phyloP scores from a whole-genome alignment of 2,329 filamentous ascomycete genomes.

The Colletotrichum destructivum region DNA sequence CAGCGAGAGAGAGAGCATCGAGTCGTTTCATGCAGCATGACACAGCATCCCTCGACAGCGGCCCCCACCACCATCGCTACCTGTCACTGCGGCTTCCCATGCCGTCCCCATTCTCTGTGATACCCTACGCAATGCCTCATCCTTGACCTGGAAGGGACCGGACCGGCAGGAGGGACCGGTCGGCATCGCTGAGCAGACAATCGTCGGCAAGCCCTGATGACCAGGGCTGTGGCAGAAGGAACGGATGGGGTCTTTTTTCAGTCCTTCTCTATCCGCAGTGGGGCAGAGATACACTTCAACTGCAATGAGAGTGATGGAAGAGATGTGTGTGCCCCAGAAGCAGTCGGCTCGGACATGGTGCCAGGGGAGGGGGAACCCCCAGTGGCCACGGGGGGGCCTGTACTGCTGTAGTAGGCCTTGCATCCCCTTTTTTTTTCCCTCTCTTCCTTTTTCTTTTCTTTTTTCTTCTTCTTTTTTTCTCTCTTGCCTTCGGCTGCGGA shows the following conservation, averaged over 20 bases:
- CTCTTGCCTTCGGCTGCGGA: slow-evolving; percentile 26
- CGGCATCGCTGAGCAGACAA: slow-evolving; percentile 1
- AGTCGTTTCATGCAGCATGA: slow-evolving; percentile 29
- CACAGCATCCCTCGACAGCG: slow-evolving; percentile 23
- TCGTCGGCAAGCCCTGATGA: slow-evolving; percentile 4
- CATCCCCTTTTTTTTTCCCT: neutral
- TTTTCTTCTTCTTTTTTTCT: too few relatives aligned
- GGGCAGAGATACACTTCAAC: neutral
- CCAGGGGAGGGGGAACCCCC: slow-evolving; percentile 11
- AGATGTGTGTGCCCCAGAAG: slow-evolving; percentile 36
- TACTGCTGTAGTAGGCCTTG: slow-evolving; percentile 22
- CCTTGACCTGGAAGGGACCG: neutral
- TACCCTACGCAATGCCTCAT: slow-evolving; percentile 13
- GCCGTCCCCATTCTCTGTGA: slow-evolving; percentile 12
- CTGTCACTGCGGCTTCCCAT: slow-evolving; percentile 25
- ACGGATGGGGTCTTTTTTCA: too few relatives aligned
- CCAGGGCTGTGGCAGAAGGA: neutral
- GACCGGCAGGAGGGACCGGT: neutral
- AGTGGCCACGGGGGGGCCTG: slow-evolving; percentile 19
- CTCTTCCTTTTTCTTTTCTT: too few relatives aligned
- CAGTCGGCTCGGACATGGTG: slow-evolving; percentile 15
- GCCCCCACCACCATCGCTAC: slow-evolving; percentile 22
- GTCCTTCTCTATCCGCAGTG: neutral
- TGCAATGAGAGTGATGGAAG: slow-evolving; percentile 6
- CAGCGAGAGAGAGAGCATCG: neutral